Conservation (phyloP, 179 eudicot genomes). For the Silene noctiflora region DNA sequence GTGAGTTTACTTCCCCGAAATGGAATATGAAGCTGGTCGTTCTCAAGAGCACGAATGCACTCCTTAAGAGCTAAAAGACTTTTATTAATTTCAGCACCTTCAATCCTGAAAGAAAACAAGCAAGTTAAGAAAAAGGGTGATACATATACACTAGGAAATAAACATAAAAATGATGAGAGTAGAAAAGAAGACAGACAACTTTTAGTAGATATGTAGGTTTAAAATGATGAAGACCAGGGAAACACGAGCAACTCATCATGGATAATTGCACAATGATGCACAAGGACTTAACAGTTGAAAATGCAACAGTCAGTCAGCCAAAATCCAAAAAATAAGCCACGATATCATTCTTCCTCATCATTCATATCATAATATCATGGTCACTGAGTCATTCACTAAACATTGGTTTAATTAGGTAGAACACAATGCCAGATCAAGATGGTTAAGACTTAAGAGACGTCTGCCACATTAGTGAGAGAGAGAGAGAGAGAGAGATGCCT, state of each 20-base stretch:
- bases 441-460: too few relatives aligned
- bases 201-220: neutral
- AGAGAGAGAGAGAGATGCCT: too few relatives aligned
- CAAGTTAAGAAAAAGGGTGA: neutral
- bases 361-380: too few relatives aligned
- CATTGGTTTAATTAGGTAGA: too few relatives aligned
- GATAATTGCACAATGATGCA: neutral
- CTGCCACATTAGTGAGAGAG: too few relatives aligned
- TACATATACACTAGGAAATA: neutral
- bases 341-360: too few relatives aligned
- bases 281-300: neutral
- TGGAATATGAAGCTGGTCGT: slow-evolving; percentile 96
- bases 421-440: too few relatives aligned
- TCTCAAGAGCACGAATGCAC: slow-evolving; percentile 99
- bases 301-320: too few relatives aligned
- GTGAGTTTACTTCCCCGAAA: slow-evolving; percentile 99
- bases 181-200: neutral
- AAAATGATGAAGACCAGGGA: neutral
- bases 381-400: too few relatives aligned
- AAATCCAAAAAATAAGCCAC: too few relatives aligned
- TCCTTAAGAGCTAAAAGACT: slow-evolving; percentile 97
- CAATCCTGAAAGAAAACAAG: slow-evolving; percentile 56
- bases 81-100: slow-evolving; percentile 97
- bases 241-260: neutral
- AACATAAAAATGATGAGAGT: neutral